Base-by-base conservation (phyloP, 139 green algal genomes). In the Volvox reticuliferus region DNA sequence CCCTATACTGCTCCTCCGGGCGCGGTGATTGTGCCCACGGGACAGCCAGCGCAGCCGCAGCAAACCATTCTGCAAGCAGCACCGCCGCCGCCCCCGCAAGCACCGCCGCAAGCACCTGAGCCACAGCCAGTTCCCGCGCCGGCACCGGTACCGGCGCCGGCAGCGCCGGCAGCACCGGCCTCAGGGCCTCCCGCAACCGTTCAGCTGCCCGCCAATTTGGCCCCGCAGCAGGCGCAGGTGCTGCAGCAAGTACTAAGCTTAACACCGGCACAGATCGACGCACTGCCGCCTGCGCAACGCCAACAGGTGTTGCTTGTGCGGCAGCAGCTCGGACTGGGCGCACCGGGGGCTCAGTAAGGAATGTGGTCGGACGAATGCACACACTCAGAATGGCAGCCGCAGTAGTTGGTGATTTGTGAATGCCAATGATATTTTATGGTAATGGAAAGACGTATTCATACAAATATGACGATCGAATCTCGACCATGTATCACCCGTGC, bases 201-300 rank as follows among this genome's bases (percentile, higher is more conserved):
- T 62, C 83, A 83, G 82, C 90, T 93, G 90, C 83, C 90, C 82
- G 68, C 87, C 86, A 78, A 92, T 65, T 78, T 82, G 44, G 76
- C 79, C 20, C 32, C 68, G 19, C 88, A 94, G 35, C 88, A 93
- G 90, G 85, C 85, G 28, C 85, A 89, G 69, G 85, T 99, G 65
- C 86, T 99, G 83, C 91, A 97, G 86, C 97, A 99, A 89, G 96
- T 99, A 37, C 95, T 98, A 94, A 94, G 92, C 12, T 92, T 99
- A 79, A 99, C 96, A 13, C 95, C 96, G 22, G 94, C 97, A 87
- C 98, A 99, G 93, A 96, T 99, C 0, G 96, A 97, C 36, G 87
- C 92, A 78, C 91, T 99, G 87, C 97, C 98, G 55, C 92, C 95
- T n/a, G 90, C 97, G 77, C 96, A 99, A 86, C 95, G 96, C 83